phyloP scores from a whole-genome alignment of 2,329 filamentous ascomycete genomes.

The Xylaria arbuscula region DNA sequence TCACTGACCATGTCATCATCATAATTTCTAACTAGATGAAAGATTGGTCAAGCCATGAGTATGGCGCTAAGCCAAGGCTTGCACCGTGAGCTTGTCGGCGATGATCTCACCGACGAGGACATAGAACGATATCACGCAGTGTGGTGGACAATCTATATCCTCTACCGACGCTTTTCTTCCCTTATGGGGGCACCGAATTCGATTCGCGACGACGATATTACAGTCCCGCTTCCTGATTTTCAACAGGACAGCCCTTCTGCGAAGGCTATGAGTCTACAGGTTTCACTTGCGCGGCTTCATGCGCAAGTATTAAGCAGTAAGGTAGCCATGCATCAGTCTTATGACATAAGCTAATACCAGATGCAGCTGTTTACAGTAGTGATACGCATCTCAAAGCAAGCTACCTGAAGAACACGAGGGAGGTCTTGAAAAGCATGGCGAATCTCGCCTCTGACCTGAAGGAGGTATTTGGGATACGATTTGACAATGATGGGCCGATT shows the following conservation, averaged over 20 bases:
- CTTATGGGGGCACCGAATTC: slow-evolving; percentile 21
- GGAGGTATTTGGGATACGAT: slow-evolving; percentile 18
- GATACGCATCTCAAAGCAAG: slow-evolving; percentile 16
- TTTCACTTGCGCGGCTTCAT: slow-evolving; percentile 14
- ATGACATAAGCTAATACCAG: neutral
- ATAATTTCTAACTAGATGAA: neutral
- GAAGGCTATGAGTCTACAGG: slow-evolving; percentile 22
- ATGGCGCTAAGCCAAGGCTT: slow-evolving; percentile 20
- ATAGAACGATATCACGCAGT: slow-evolving; percentile 7
- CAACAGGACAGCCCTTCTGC: neutral
- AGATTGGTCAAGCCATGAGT: slow-evolving; percentile 28
- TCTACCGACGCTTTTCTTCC: slow-evolving; percentile 21
- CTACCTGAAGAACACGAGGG: slow-evolving; percentile 14
- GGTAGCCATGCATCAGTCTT: neutral
- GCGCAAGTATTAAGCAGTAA: slow-evolving; percentile 20
- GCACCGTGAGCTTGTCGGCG: slow-evolving; percentile 21
- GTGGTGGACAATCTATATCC: slow-evolving; percentile 25
- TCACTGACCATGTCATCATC: neutral
- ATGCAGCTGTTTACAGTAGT: slow-evolving; percentile 17
- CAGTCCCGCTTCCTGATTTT: slow-evolving; percentile 19
- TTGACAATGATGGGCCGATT: slow-evolving; percentile 22
- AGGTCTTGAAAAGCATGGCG: slow-evolving; percentile 20
- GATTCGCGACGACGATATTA: slow-evolving; percentile 24
- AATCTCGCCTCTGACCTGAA: slow-evolving; percentile 16
- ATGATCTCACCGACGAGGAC: slow-evolving; percentile 16